phyloP scores from a whole-genome alignment of 2,329 filamentous ascomycete species.

The Alternaria arborescens region DNA sequence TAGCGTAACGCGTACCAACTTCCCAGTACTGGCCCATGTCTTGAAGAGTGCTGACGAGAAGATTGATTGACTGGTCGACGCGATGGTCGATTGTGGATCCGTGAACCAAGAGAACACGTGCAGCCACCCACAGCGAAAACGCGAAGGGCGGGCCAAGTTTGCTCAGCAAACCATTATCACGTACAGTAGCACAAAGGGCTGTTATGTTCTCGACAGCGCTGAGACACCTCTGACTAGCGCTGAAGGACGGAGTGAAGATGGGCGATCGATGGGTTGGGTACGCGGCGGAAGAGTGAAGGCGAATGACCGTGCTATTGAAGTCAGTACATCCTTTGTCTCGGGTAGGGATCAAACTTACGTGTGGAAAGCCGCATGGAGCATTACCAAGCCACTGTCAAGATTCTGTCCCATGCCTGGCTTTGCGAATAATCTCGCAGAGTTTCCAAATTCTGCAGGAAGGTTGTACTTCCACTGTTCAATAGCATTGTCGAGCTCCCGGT shows the following conservation, averaged over 20 bases:
- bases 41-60: conserved; percentile 82
- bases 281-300: conserved; percentile 88
- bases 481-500: conserved; percentile 82
- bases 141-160: conserved; percentile 91
- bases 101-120: conserved; percentile 85
- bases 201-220: conserved; percentile 76
- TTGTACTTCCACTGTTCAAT: conserved; percentile 85
- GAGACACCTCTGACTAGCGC: conserved; percentile 82
- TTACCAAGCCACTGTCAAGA: conserved; percentile 84
- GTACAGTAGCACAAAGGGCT: conserved; percentile 79
- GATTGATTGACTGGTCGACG: conserved; percentile 78
- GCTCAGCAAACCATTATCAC: conserved; percentile 74
- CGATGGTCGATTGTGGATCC: conserved; percentile 88
- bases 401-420: conserved; percentile 69
- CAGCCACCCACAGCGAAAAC: conserved; percentile 91
- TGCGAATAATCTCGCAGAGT: conserved; percentile 79
- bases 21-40: conserved; percentile 87
- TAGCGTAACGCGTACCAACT: conserved; percentile 82
- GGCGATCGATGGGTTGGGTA: conserved; percentile 89
- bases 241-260: conserved; percentile 89
- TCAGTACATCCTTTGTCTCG: conserved; percentile 26
- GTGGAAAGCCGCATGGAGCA: conserved; percentile 90
- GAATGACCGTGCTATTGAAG: conserved; percentile 73
- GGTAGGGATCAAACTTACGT: conserved; percentile 63
- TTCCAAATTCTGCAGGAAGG: conserved; percentile 82